These are phyloP conservation scores for Dalbergia oliveri DNA, from an alignment of 306 rosid species.

Conservation along the genomic window DNA sequence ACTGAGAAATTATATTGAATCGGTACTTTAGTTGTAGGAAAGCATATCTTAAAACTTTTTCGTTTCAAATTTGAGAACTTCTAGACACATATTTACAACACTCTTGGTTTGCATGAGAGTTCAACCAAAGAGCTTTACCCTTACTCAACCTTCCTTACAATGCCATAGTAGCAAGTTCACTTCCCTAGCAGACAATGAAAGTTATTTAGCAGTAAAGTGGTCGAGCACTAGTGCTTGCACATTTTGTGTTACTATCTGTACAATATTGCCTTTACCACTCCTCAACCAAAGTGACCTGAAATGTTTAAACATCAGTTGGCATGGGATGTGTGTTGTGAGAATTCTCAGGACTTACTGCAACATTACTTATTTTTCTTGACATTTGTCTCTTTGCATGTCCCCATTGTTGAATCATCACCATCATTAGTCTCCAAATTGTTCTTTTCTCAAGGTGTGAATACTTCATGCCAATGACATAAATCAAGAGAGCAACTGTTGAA, in stretches of 20 bases:
- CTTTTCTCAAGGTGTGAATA: conserved; percentile 22
- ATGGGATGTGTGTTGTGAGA: conserved; percentile 33
- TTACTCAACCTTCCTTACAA: conserved; percentile 7
- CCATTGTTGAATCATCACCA: conserved; percentile 42
- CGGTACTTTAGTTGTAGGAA: background rate
- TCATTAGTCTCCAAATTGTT: conserved; percentile 38
- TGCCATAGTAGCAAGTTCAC: no score
- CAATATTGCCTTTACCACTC: no score
- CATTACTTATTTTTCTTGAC: conserved; percentile 44
- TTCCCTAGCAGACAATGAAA: background rate
- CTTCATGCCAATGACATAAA: conserved; percentile 33
- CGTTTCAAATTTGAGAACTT: conserved; percentile 3
- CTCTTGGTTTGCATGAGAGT: background rate
- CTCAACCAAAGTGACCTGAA: background rate
- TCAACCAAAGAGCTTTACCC: background rate
- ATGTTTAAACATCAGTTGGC: conserved; percentile 21
- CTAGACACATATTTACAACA: conserved; percentile 7
- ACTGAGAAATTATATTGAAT: no score
- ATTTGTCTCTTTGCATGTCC: conserved; percentile 38
- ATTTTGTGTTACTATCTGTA: no score
- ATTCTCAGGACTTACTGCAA: background rate
- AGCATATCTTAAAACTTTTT: conserved; percentile 12
- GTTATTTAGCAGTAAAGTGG: background rate
- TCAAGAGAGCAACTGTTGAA: conserved; percentile 54
- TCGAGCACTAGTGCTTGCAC: background rate